Base-by-base conservation (phyloP, 2,329 filamentous ascomycete genomes). In the Colletotrichum sansevieriae region DNA sequence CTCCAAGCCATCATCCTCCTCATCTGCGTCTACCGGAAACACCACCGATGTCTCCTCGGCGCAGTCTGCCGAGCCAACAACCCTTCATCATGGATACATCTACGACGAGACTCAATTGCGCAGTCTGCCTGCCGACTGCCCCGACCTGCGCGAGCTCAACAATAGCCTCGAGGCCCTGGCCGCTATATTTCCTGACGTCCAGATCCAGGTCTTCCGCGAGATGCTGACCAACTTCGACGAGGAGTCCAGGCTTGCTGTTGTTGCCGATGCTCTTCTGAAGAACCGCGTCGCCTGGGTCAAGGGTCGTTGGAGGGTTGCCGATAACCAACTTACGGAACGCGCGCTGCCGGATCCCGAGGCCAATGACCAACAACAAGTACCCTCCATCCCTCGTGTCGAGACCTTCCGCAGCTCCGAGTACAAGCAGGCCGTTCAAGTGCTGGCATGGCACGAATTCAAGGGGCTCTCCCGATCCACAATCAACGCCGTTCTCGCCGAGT, bases 181-280 rank as follows among this genome's bases (percentile, higher is more conserved):
- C 22, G 88, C 88, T 55, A 85, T 95, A 9, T 96, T 96, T 72
- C 93, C 93, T 33, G 89, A 95, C 78, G 84, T 95, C n/a, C 91
- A 94, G 78, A 84, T 92, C 68, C 92, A 95, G 73, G 92, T 95
- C 18, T 93, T 96, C 76, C 88, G 92, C 51, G 92, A 95, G 81
- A 92, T 96, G 87, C 87, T 96, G 56, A 81, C 85, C 44, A 91
- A 84, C 74, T 91, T 95, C 76, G 91, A 91, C 74, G 89, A 90
- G 73, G 91, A 95, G 78, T 95, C 92, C 70, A 84, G 92, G 72
- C 81, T 95, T 25, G 90, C 92, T 49, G 85, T 96, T 56, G 90
- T 95, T 33, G 92, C 92, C 12, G 92, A 96, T 76, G 87, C 90
- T 57, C 82, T 96, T 67, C 83, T 96, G 67, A 94, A 92, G 80